Evolutionary conservation across 177 flowering plant genomes (phyloP).

Genomic region (Telopea speciosissima): DNA sequence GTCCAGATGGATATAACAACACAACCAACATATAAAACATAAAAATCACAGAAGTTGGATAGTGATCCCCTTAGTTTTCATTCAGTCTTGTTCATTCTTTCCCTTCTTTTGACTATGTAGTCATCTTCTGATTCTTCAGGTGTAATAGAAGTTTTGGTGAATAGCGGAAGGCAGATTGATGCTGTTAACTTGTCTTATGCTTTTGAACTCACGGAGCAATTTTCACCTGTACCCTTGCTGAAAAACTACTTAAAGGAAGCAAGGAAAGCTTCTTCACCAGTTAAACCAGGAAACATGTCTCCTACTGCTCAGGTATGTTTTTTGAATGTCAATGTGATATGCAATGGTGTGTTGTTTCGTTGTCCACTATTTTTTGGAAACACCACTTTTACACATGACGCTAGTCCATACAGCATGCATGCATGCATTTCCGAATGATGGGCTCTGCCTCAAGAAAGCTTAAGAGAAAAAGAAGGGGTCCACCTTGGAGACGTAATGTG

Average conservation of each 20-base stretch:
- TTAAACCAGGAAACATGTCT: conserved; percentile 55
- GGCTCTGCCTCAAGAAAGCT: not conserved
- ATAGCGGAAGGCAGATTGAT: conserved; percentile 83
- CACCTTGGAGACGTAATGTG: too few species aligned
- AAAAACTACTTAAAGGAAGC: conserved; percentile 80
- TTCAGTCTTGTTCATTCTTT: not conserved
- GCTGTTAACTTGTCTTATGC: conserved; percentile 90
- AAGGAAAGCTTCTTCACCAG: conserved; percentile 54
- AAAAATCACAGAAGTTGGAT: not conserved
- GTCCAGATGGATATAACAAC: not conserved
- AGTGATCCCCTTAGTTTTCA: not conserved
- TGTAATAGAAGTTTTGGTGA: conserved; percentile 72
- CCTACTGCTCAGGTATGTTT: conserved; percentile 55
- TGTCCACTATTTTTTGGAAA: not conserved
- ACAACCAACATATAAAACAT: not conserved
- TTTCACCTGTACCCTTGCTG: conserved; percentile 65
- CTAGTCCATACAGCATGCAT: not conserved
- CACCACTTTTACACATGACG: not conserved
- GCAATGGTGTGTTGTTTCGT: not conserved
- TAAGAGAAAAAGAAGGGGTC: too few species aligned
- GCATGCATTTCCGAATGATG: not conserved
- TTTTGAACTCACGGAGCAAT: conserved; percentile 74
- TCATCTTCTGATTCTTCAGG: conserved; percentile 39
- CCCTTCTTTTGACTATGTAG: not conserved
- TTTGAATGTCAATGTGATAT: not conserved